These are phyloP conservation scores for Paramecium tetraurelia DNA, from an alignment of 73 alveolate genomes.

Conservation along the genomic window DNA sequence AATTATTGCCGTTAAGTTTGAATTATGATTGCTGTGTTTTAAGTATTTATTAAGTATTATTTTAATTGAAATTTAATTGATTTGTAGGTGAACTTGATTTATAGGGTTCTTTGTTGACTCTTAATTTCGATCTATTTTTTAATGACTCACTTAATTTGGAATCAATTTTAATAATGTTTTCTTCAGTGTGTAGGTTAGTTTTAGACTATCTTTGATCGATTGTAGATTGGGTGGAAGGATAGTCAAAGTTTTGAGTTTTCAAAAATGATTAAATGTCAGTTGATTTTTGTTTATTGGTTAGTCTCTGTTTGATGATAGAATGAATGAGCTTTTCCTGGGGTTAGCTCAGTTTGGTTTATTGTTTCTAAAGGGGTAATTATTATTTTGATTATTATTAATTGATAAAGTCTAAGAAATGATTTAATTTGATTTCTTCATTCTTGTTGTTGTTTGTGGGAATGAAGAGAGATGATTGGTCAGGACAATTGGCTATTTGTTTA, in stretches of 20 bases:
- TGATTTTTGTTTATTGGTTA: neutral
- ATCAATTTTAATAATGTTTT: neutral
- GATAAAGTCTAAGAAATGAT: neutral
- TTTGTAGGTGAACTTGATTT: neutral
- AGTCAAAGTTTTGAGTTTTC: neutral
- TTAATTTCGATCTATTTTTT: neutral
- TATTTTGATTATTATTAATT: neutral
- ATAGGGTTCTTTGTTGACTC: neutral
- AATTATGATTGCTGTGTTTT: neutral
- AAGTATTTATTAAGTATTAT: neutral
- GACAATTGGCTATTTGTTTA: neutral
- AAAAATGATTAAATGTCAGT: neutral
- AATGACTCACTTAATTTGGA: neutral
- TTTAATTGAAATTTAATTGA: neutral
- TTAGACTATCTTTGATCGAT: neutral
- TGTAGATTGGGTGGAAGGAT: neutral
- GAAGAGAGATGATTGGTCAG: neutral
- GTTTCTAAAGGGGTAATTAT: neutral
- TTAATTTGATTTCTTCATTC: neutral
- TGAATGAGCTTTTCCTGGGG: neutral
- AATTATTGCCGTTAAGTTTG: neutral
- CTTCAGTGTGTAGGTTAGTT: neutral
- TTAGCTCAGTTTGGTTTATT: neutral
- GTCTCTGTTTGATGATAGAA: neutral
- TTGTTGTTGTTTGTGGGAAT: neutral